Base-by-base conservation (phyloP, 441 rosid species). In the Populus hybrid region DNA sequence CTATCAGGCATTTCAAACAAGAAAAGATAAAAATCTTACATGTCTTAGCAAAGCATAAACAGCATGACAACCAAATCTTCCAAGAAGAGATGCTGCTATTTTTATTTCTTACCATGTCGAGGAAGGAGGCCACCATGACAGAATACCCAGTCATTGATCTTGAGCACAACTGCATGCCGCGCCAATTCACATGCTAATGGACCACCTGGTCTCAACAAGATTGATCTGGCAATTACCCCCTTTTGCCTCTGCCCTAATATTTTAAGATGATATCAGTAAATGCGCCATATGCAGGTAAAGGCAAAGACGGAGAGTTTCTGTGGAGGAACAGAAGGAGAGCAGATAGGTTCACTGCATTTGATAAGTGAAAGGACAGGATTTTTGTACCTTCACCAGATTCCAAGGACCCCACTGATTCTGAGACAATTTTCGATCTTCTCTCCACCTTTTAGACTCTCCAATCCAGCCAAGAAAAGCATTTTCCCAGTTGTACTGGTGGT, bases 121-220 rank as follows among this genome's bases (percentile, higher is more conserved):
- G 99, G 98, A 82, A 93, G 97, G 79, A 95, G 91, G 73, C 99
- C 97, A 11, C 98, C 99, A 24, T 95, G 98, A 78, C 99, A 95
- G 85, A 95, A 95, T 61, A 95, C 73, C 98, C 99, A 95, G 76
- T 95, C 91, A 83, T 95, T 94, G 78, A 93, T 85, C 81, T 86
- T 90, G 70, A 95, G 89, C 50, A 88, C 88, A 50, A 94, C 93
- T 24, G 92, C 83, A 42, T 95, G 97, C 70, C 88, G 87, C 2
- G 97, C 86, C 85, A 95, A 80, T 72, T 93, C 95, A 66, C 88
- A 83, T 3, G 98, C 98, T 80, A 95, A 76, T 7, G 87, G 91
- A 82, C 98, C 97, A 9, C 99, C 98, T 6, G 95, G 97, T 83
- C 90, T 89, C 74, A 94, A 83, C 69, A 95, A 89, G 24, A 87